Base-by-base conservation (phyloP, 768 basidiomycete species). In the Auricularia cornea region DNA sequence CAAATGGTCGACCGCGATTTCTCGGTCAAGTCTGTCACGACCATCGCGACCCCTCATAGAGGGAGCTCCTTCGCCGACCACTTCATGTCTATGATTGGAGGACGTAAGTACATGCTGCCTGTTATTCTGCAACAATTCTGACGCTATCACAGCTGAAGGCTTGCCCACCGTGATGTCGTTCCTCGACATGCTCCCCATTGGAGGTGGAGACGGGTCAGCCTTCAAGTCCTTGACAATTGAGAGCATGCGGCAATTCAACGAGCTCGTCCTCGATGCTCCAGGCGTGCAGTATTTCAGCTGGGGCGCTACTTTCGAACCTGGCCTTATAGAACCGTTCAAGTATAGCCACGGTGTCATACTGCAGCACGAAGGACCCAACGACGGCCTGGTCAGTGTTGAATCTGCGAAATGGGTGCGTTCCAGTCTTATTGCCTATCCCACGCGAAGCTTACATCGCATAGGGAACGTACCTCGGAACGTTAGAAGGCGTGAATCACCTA, bases 391-490 rank as follows among this genome's bases (percentile, higher is more conserved):
- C 56, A 89, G 88, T 56, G 85, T 96, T 52, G 79, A 87, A 64
- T 93, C 92, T 3, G 86, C 94, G 2, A 85, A 87, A 80, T 96
- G 95, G 94, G 86, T 84, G 62, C 41, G 76, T 71, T 28, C 8
- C 32, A 38, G 64, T 23, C 44, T 40, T 61, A 30, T 51, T n/a
- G 62, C 68, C 26, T 56, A 16, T 57, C 31, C 60, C 12, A 29
- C 28, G 2, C 30, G 26, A 54, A 51, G 48, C 38, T 26, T 44
- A 40, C 59, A 41, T 52, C 28, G n/a, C 60, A 1, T 68, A 89
- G 88, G 97, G 97, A 40, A 93, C 88, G 20, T 98, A 98, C 71
- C 83, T 92, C 60, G 97, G 94, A n/a, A 98, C 96, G 2, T 78
- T 99, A 23, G 80, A 84, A 40, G 82, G 89, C 63, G 97, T 97